These are phyloP conservation scores for Aspergillus calidoustus DNA, from an alignment of 2,329 filamentous ascomycete genomes.

Conservation along the genomic window DNA sequence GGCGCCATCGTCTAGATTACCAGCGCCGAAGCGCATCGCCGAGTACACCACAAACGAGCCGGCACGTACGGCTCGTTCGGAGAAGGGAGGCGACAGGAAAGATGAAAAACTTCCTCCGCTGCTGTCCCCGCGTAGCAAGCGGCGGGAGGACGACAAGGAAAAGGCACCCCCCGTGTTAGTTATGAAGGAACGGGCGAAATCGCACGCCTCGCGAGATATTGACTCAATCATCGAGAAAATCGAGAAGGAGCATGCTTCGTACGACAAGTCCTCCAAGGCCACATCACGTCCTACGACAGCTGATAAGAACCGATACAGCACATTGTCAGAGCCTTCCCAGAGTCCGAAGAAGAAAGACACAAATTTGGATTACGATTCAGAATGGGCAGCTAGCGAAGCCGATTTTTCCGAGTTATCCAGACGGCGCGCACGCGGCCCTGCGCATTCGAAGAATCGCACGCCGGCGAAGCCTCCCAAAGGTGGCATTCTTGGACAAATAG, in stretches of 20 bases:
- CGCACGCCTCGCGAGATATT: slow-evolving; percentile 26
- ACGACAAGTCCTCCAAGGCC: slow-evolving; percentile 26
- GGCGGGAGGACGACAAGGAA: slow-evolving; percentile 35
- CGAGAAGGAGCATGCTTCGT: slow-evolving; percentile 24
- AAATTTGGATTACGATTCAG: slow-evolving; percentile 36
- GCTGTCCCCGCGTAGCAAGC: slow-evolving; percentile 26
- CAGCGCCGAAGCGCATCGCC: slow-evolving; percentile 49
- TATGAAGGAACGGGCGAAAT: slow-evolving; percentile 31
- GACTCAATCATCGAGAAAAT: slow-evolving; percentile 28
- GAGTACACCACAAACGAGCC: slow-evolving; percentile 42
- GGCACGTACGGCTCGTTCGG: slow-evolving; percentile 30
- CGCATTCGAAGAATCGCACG: slow-evolving; percentile 24
- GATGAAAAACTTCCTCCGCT: slow-evolving; percentile 29
- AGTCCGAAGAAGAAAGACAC: slow-evolving; percentile 32
- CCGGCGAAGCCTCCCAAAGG: slow-evolving; percentile 43
- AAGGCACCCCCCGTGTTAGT: slow-evolving; percentile 30
- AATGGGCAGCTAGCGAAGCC: slow-evolving; percentile 45
- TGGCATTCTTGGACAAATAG: slow-evolving; percentile 49
- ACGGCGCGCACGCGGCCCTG: slow-evolving; percentile 38
- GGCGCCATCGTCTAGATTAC: slow-evolving; percentile 44
- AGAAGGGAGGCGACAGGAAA: slow-evolving; percentile 32
- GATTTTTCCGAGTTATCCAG: slow-evolving; percentile 46
- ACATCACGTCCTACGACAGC: slow-evolving; percentile 28
- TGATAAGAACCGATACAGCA: slow-evolving; percentile 29
- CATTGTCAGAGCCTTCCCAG: slow-evolving; percentile 29